Evolutionary conservation across 345 rosid genomes (phyloP), one percentile per base, ranked within the genome.

Genomic region (Sapria himalayana): DNA sequence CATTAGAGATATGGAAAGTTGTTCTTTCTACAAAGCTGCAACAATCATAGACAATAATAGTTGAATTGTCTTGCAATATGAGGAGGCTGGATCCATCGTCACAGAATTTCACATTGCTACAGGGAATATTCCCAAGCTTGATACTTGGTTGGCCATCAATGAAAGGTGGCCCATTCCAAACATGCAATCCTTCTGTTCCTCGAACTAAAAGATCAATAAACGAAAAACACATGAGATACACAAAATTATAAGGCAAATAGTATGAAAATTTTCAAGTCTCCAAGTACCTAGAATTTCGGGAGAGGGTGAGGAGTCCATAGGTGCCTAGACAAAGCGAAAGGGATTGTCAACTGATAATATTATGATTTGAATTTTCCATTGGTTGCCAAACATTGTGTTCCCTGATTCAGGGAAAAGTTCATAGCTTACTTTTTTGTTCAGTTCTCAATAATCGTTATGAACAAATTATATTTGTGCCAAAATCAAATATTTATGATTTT

Each of bases 91-190:
- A 76, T 19, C 94, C 94, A 51, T 89, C 93, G 16, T 67, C 61
- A 41, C 94, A 65, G 55, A 82, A 79, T 49, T 49, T 57, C 0
- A 77, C 70, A 46, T 33, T 72, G 29, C 50, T 64, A 57, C 98
- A 78, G 3, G 78, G 49, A 61, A 73, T 67, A 45, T 46, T 64
- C 19, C 72, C 91, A 9, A 72, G 65, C 65, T 74, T 79, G 19
- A 57, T 21, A 25, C 58, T 56, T 1, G 94, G 98, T 25, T 74
- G 70, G 47, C 57, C 58, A 22, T 69, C 67, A 39, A 25, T 43
- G 19, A 82, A 78, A 4, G 98, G 94, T 40, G 93, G 98, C 5
- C 93, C 98, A 50, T 60, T 67, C 98, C 93, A 86, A 22, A 86
- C 51, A 45, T 50, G 57, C 34, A 66, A 82, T 9, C 89, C 74